Conservation (phyloP, 805 yeast genomes). For the Myxozyma neotropica region DNA sequence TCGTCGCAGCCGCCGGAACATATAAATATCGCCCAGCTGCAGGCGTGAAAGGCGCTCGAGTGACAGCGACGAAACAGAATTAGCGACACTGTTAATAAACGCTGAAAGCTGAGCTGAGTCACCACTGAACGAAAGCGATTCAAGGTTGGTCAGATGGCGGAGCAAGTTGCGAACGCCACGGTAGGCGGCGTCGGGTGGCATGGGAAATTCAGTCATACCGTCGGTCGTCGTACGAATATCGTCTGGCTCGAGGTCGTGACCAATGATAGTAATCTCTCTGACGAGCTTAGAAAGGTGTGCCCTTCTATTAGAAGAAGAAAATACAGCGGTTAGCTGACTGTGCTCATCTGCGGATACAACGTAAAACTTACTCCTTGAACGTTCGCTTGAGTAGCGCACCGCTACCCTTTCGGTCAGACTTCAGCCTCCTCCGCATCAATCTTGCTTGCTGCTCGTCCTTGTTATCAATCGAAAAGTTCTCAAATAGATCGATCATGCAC, state of each 20-base stretch:
- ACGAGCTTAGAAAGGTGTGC: constrained; percentile 20
- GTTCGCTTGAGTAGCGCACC: constrained; percentile 31
- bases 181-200: constrained; percentile 23
- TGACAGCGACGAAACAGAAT: constrained; percentile 16
- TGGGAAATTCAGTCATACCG: constrained; percentile 26
- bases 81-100: constrained; percentile 18
- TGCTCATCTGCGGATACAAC: no score
- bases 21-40: constrained; percentile 30
- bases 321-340: no score
- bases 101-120: constrained; percentile 32
- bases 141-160: constrained; percentile 16
- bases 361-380: constrained; percentile 22
- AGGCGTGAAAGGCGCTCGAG: constrained; percentile 22
- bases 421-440: not conserved
- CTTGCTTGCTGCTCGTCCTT: not conserved
- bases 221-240: constrained; percentile 21
- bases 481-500: constrained; percentile 18
- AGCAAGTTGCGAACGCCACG: constrained; percentile 29
- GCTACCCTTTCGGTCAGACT: constrained; percentile 20
- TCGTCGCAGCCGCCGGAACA: constrained; percentile 19
- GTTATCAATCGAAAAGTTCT: constrained; percentile 13
- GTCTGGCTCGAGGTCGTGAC: constrained; percentile 20
- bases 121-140: constrained; percentile 25
- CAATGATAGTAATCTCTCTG: constrained; percentile 18
- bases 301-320: not conserved